These are phyloP conservation scores for Saccharomycopsis selenospora DNA, from an alignment of 805 yeast species.

Conservation along the genomic window DNA sequence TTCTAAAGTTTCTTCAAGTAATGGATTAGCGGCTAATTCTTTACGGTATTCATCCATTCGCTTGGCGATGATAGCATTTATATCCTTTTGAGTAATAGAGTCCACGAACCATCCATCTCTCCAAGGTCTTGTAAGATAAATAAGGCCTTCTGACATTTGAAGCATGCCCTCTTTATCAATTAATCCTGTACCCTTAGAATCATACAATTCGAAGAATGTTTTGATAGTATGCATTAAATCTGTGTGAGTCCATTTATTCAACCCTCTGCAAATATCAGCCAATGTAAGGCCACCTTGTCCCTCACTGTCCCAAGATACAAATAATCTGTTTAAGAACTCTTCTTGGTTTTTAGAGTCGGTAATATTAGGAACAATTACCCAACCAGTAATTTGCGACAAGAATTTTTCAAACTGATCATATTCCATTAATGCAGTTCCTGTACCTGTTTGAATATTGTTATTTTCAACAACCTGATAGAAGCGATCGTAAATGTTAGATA, in stretches of 20 bases:
- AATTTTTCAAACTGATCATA: conserved; percentile 64
- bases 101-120: conserved; percentile 67
- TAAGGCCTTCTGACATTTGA: conserved; percentile 78
- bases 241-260: conserved; percentile 58
- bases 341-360: conserved; percentile 34
- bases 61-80: conserved; percentile 64
- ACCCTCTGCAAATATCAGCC: conserved; percentile 63
- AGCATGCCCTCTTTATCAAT: conserved; percentile 75
- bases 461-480: conserved; percentile 71
- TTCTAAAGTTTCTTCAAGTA: conserved; percentile 36
- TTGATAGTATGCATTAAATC: conserved; percentile 77
- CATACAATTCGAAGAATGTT: conserved; percentile 73
- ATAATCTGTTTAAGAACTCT: conserved; percentile 56
- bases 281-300: conserved; percentile 50
- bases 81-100: conserved; percentile 49
- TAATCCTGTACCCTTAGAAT: conserved; percentile 47
- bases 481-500: conserved; percentile 75
- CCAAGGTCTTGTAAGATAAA: conserved; percentile 80
- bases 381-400: conserved; percentile 73
- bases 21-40: conserved; percentile 25
- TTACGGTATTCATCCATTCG: conserved; percentile 40
- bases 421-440: conserved; percentile 58
- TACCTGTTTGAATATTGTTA: conserved; percentile 35
- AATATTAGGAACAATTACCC: conserved; percentile 43
- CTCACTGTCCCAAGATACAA: conserved; percentile 62